Conservation (phyloP, 2,329 filamentous ascomycete genomes). For the Coleophoma crateriformis region DNA sequence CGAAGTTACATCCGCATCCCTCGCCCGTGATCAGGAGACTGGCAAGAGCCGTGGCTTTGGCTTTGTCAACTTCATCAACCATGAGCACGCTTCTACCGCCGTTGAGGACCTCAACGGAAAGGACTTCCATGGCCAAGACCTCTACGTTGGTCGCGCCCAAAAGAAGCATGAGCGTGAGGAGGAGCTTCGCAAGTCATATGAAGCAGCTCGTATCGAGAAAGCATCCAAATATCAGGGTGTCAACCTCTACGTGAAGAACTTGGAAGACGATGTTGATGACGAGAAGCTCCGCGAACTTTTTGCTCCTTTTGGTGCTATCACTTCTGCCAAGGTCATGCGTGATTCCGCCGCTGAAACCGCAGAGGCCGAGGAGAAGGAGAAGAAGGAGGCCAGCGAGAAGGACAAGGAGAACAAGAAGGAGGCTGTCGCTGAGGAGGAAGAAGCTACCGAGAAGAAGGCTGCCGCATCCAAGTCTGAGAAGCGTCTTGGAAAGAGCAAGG, state of each 20-base stretch:
- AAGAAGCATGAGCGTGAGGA: conserved; percentile 99
- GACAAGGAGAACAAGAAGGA: conserved; percentile 45
- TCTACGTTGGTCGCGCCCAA: conserved; percentile 97
- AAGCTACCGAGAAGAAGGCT: conserved; percentile 37
- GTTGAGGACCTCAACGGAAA: conserved; percentile 89
- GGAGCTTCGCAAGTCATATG: conserved; percentile 97
- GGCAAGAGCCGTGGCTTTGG: conserved; percentile 94
- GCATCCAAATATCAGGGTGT: conserved; percentile 99
- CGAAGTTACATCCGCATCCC: conserved; percentile 90
- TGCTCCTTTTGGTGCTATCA: conserved; percentile 86
- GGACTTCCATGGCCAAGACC: conserved; percentile 89
- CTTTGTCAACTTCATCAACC: conserved; percentile 92
- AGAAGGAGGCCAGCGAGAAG: conserved; percentile 44
- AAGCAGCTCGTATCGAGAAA: conserved; percentile 96
- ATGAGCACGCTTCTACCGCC: conserved; percentile 79
- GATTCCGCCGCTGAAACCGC: conserved; percentile 58
- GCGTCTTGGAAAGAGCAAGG: conserved; percentile 93
- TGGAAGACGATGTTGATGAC: conserved; percentile 94
- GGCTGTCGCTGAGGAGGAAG: conserved; percentile 40
- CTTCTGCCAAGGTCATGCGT: conserved; percentile 98
- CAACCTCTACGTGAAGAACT: conserved; percentile 99
- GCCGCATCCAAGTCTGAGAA: conserved; percentile 51
- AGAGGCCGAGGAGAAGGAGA: conserved; percentile 35
- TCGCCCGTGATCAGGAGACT: conserved; percentile 76
- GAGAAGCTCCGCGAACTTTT: conserved; percentile 97